Evolutionary conservation across 768 basidiomycete species (phyloP).

Genomic region (Boletus coccyginus): DNA sequence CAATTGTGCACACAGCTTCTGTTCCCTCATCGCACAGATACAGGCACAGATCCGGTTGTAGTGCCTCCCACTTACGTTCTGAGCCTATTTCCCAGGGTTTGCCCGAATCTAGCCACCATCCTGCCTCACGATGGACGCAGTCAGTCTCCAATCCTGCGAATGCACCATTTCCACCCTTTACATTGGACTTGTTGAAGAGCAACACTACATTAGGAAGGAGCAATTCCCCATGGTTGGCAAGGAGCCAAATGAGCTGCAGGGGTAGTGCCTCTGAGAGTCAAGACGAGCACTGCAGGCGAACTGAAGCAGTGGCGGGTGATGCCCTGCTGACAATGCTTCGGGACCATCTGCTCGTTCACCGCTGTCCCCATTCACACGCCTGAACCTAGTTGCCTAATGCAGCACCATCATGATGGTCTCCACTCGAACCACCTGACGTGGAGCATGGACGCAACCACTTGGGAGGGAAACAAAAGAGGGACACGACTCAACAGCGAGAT

Average conservation of each 20-base stretch:
- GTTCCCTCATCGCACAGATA: background rate
- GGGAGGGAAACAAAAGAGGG: no score
- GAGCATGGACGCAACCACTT: no score
- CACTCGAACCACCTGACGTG: no score
- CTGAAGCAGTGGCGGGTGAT: conserved; percentile 17
- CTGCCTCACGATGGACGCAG: conserved; percentile 16
- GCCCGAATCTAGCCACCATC: background rate
- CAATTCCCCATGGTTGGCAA: background rate
- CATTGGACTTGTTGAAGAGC: conserved; percentile 32
- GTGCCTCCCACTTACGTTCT: conserved; percentile 37
- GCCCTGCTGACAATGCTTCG: conserved; percentile 22
- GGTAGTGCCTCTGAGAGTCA: conserved; percentile 1
- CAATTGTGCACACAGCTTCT: background rate
- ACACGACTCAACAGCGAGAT: no score
- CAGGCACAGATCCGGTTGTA: conserved; percentile 5
- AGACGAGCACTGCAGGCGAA: conserved; percentile 1
- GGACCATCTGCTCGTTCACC: background rate
- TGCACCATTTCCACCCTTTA: conserved; percentile 13
- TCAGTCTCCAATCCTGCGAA: conserved; percentile 18
- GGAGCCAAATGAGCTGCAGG: conserved; percentile 7
- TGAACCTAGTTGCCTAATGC: no score
- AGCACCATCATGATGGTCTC: no score
- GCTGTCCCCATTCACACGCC: no score
- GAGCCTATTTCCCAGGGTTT: conserved; percentile 48
- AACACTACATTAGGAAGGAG: conserved; percentile 33